phyloP scores from a whole-genome alignment of 2,329 filamentous ascomycete species.

The Penicillium sp. region DNA sequence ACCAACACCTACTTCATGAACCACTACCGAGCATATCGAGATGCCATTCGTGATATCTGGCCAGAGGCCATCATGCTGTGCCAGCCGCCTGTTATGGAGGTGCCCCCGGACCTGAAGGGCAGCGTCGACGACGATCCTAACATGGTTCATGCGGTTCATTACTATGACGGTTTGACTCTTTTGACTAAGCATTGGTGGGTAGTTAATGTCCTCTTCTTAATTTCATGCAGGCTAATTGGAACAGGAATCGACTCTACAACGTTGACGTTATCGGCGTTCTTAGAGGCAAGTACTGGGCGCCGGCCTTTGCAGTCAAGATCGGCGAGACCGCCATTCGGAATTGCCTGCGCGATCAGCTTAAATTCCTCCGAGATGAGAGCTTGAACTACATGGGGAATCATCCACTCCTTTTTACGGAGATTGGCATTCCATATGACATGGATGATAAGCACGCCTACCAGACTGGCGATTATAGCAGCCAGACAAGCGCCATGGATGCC shows the following conservation, averaged over 20 bases:
- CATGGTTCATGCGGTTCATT: conserved; percentile 91
- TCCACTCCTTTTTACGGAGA: conserved; percentile 86
- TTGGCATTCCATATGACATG: conserved; percentile 98
- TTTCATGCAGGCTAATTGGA: conserved; percentile 8
- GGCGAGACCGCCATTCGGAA: conserved; percentile 93
- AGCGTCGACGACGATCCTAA: conserved; percentile 82
- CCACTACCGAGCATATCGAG: conserved; percentile 70
- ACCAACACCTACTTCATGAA: conserved; percentile 89
- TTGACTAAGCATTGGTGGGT: conserved; percentile 89
- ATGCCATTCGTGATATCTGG: conserved; percentile 70
- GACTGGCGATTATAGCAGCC: conserved; percentile 89
- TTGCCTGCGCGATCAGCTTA: conserved; percentile 82
- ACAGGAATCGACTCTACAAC: conserved; percentile 84
- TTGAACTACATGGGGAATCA: conserved; percentile 82
- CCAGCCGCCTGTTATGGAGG: conserved; percentile 85
- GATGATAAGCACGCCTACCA: conserved; percentile 93
- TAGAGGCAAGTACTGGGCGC: conserved; percentile 79
- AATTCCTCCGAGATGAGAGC: conserved; percentile 77
- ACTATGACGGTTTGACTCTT: conserved; percentile 92
- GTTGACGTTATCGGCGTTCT: conserved; percentile 91
- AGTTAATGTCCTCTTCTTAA: conserved; percentile 3
- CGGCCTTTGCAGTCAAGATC: conserved; percentile 85
- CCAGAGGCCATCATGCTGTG: conserved; percentile 80
- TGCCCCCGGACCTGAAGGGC: conserved; percentile 81
- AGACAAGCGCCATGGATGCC: conserved; percentile 87